These are phyloP conservation scores for Pelagomonas calceolata DNA, from an alignment of 108 stramenopile species.

Conservation along the genomic window DNA sequence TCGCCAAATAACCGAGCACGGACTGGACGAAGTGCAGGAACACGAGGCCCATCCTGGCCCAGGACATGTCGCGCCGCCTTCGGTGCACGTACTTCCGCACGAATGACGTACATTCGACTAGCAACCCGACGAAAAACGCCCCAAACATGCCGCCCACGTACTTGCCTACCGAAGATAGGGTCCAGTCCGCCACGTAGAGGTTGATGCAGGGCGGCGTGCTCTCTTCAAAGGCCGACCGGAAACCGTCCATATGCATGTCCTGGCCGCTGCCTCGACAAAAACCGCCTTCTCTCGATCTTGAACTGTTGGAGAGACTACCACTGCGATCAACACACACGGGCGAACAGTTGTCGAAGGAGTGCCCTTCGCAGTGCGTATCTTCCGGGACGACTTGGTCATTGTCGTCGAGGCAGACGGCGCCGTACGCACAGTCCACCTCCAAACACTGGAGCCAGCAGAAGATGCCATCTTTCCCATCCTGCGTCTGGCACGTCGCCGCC, in stretches of 20 bases:
- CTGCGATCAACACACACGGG: neutral
- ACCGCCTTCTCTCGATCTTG: neutral
- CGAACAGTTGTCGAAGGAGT: neutral
- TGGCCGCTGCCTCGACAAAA: slow-evolving; percentile 15
- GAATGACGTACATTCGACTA: neutral
- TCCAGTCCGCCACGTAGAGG: slow-evolving; percentile 12
- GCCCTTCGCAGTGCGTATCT: neutral
- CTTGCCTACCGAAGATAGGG: slow-evolving; percentile 1
- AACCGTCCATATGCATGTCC: slow-evolving; percentile 22
- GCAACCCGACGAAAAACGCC: neutral
- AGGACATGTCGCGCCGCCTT: neutral
- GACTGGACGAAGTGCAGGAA: slow-evolving; percentile 2
- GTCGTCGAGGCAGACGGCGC: slow-evolving; percentile 8
- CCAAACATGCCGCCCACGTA: neutral
- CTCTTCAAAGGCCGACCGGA: slow-evolving; percentile 1
- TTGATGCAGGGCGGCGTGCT: slow-evolving; percentile 5
- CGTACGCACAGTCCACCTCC: neutral
- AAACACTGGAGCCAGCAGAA: slow-evolving; percentile 14
- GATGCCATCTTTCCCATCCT: neutral
- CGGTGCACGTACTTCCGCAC: neutral
- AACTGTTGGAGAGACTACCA: neutral
- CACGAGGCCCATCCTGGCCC: neutral
- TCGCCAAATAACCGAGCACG: slow-evolving; percentile 5
- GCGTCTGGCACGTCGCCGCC: neutral
- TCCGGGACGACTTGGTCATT: neutral